Base-by-base conservation (phyloP, 2,329 filamentous ascomycete species). In the Calonectria naviculata region DNA sequence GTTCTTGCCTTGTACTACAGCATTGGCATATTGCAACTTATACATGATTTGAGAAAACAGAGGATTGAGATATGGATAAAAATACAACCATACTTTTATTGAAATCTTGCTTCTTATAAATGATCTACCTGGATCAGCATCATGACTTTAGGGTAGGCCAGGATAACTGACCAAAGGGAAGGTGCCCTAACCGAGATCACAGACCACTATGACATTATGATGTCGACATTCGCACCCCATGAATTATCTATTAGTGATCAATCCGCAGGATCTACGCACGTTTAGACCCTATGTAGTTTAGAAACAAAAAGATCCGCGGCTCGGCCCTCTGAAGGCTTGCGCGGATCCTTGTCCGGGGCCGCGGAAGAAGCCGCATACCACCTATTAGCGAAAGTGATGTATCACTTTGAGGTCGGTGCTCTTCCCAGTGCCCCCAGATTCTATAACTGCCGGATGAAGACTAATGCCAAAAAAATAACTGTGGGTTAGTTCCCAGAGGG, bases 341-440 rank as follows among this genome's bases (percentile, higher is more conserved):
- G 4, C 10, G 15, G 12, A 58, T 58, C 52, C 52, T 38, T 38
- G 52, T 58, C 52, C 21, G 21, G 52, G 19, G 19, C 31, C 2
- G 15, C 52, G 52, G 52, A 58, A 58, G 52, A 58, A 38, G 21
- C 52, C 34, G 52, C 34, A 31, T 17, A 42, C 5, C 54, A 61
- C 28, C 26, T 19, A 31, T 19, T 44, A 44, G 56, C 38, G 28
- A 61, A 44, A 41, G 4, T 61, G 56, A 61, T 61, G 38, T 41
- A 41, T 67, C 65, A 62, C 31, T 67, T 67, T 61, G 15, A 26
- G 54, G 44, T 21, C 54, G 46, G 42, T 61, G 65, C 65, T 41
- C 15, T 36, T 36, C 8, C 54, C 42, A 52, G 13, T 36, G 34
- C 24, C 65, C 54, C 34, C 42, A 34, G 65, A 52, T 67, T 67